Evolutionary conservation across 805 yeast genomes (phyloP), one percentile per base, ranked within the genome.

Genomic region (Cyberlindnera nakhonratchasimensis): DNA sequence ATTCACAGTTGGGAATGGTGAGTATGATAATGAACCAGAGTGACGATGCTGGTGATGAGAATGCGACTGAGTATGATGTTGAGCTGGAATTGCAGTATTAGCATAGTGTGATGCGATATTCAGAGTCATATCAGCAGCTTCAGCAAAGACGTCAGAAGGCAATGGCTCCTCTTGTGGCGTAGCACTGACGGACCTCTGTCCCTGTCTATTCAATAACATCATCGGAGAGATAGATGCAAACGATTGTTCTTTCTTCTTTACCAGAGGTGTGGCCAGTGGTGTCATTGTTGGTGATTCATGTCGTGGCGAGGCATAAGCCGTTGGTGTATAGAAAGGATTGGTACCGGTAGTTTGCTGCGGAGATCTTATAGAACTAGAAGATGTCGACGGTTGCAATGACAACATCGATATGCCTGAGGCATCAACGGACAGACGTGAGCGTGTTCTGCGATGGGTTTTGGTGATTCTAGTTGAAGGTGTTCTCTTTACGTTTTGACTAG

Each of bases 271-370:
- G 5, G 39, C 39, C 35, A 40, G 20, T 26, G 48, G 48, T 4
- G 45, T 44, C 29, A 32, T 5, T 5, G 37, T 18, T 6, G 48
- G 48, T 3, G 48, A 44, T 1, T 29, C 39, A 18, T 40, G 44
- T 2, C 13, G 34, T 13, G 46, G 38, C 18, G 42, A 39, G 7
- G 28, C 17, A 25, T 43, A 36, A 3, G 28, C 43, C 2, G 31
- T n/a, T 12, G 43, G 47, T 3, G 39, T 43, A n/a, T 44, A 44
- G 37, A 44, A 44, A 5, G 48, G 48, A 18, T 44, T 44, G 2
- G 38, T 42, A 6, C 40, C 45, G 3, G 20, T 25, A 9, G 35
- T 14, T 12, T 17, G 25, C 9, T 13, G 23, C 18, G 46, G 41
- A 3, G 46, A 34, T 28, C 39, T 37, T 12, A n/a, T 12, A 25